A percentile compares a stretch with the other conserved stretches of the same genome.
Evolutionary conservation across 2,329 filamentous ascomycete species (phyloP).

Genomic region (Alternaria gansuensis): DNA sequence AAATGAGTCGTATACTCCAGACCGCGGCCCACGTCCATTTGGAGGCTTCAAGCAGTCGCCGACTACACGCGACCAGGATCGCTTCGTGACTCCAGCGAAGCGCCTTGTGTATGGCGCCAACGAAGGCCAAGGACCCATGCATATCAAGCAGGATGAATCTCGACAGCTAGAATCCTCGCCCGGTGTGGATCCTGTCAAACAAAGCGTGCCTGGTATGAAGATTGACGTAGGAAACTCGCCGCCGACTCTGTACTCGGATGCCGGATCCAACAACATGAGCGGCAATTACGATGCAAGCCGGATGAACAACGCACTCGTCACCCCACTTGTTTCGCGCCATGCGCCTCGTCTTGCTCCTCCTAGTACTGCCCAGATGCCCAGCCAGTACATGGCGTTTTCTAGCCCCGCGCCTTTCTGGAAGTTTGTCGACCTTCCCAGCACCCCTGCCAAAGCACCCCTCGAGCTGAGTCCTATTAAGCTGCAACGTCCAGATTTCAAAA

Average conservation of each 20-base stretch:
- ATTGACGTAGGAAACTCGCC: conserved; percentile 49
- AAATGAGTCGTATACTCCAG: conserved; percentile 64
- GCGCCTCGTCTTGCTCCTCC: conserved; percentile 80
- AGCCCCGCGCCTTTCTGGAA: conserved; percentile 91
- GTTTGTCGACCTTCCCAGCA: conserved; percentile 79
- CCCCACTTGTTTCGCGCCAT: conserved; percentile 75
- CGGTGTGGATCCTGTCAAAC: conserved; percentile 44
- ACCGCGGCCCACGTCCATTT: conserved; percentile 59
- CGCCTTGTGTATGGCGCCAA: conserved; percentile 42
- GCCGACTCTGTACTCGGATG: conserved; percentile 50
- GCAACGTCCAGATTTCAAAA: conserved; percentile 43
- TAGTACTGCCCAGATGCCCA: conserved; percentile 81
- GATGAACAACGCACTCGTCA: conserved; percentile 59
- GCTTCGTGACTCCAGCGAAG: conserved; percentile 49
- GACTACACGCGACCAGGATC: conserved; percentile 39
- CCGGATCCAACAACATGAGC: conserved; percentile 42
- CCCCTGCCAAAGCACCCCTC: conserved; percentile 63
- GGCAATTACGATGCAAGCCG: conserved; percentile 40
- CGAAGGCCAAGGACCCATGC: conserved; percentile 32
- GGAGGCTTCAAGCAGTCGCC: conserved; percentile 46
- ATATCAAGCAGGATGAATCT: conserved; percentile 37
- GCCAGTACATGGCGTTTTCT: conserved; percentile 85
- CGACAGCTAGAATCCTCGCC: conserved; percentile 45
- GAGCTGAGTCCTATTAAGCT: conserved; percentile 52
- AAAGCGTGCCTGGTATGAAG: conserved; percentile 44